Conservation (phyloP, 2,329 filamentous ascomycete species). For the Ophiocordyceps camponoti-leonardi region DNA sequence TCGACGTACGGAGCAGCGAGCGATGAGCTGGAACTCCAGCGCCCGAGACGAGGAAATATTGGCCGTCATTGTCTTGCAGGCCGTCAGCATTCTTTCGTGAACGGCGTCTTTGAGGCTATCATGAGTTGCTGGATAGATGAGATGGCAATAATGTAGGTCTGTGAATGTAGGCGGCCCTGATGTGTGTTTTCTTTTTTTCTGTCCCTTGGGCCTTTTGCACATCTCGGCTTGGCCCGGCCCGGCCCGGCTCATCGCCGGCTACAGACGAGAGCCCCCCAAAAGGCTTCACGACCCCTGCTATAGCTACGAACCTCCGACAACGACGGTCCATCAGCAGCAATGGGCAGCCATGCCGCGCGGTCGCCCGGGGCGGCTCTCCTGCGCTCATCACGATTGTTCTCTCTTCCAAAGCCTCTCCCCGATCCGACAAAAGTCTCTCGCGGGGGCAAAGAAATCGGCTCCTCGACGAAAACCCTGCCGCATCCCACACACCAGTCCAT, state of each 20-base stretch:
- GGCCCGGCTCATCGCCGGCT: conserved; percentile 16
- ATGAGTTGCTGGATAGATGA: neutral
- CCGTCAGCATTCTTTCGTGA: conserved; percentile 10
- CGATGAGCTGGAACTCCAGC: conserved; percentile 61
- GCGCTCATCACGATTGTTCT: conserved; percentile 77
- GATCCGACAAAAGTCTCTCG: conserved; percentile 30
- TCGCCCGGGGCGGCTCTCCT: conserved; percentile 55
- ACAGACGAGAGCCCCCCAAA: conserved; percentile 6
- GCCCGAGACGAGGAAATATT: conserved; percentile 43
- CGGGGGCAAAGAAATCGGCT: conserved; percentile 18
- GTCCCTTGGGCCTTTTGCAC: neutral
- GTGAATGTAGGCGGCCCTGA: no score
- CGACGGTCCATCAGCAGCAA: conserved; percentile 7
- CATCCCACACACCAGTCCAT: conserved; percentile 76
- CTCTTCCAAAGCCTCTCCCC: conserved; percentile 61
- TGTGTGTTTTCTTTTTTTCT: neutral
- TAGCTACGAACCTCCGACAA: neutral
- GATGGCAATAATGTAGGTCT: neutral
- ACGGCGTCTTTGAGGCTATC: neutral
- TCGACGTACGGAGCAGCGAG: conserved; percentile 57
- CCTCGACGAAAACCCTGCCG: conserved; percentile 40
- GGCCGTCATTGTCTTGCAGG: conserved; percentile 27
- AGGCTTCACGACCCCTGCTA: neutral
- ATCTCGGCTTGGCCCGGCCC: neutral
- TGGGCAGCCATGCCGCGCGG: conserved; percentile 17